These are phyloP conservation scores for Diaporthe sp. DNA, from an alignment of 2,329 filamentous ascomycete species.

Conservation along the genomic window DNA sequence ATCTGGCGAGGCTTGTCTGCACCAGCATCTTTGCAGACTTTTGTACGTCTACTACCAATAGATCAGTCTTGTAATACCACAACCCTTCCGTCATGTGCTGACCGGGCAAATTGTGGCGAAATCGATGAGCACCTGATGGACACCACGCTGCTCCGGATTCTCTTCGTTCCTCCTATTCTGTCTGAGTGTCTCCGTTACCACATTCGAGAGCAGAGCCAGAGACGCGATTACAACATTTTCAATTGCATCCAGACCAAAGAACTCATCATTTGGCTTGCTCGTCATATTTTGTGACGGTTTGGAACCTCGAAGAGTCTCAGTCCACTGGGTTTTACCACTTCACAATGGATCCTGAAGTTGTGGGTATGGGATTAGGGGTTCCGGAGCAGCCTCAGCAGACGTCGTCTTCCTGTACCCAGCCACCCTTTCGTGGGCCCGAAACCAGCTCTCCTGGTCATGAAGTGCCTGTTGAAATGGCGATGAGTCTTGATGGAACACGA, in stretches of 20 bases:
- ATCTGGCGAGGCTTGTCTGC: not conserved
- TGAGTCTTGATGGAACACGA: not conserved
- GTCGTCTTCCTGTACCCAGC: not conserved
- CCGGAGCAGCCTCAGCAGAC: not conserved
- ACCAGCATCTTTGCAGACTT: not conserved
- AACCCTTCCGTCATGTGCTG: not conserved
- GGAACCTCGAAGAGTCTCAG: not conserved
- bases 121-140: not conserved
- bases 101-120: not conserved
- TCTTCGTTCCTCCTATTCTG: too few species aligned
- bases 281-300: too few species aligned
- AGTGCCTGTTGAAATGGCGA: not conserved
- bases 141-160: not conserved
- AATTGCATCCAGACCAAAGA: not conserved
- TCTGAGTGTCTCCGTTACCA: not conserved
- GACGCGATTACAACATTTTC: too few species aligned
- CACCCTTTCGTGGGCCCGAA: not conserved
- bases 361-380: not conserved
- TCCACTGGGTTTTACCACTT: rapidly evolving
- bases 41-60: not conserved
- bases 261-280: not conserved
- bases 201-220: not conserved
- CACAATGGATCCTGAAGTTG: not conserved
- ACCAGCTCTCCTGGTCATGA: not conserved
- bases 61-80: not conserved